Evolutionary conservation across 2,329 filamentous ascomycete genomes (phyloP), one percentile per base, ranked within the genome.

Genomic region (Penicillium hesseltinei): DNA sequence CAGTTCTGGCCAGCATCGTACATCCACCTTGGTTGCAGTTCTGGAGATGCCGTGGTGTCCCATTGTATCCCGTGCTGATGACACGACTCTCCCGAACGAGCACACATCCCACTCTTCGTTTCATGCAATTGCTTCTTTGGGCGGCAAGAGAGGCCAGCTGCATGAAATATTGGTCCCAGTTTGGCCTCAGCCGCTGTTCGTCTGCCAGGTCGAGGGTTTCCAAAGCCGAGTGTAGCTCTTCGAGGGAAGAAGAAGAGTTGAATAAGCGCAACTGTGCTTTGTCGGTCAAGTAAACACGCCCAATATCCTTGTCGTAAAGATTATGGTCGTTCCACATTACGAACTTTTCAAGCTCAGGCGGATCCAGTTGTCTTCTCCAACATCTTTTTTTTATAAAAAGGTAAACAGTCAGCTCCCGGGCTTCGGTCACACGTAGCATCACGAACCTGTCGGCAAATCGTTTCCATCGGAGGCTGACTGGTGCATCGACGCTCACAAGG

Each of bases 111-210:
- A 99, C 94, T 63, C 93, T 87, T 31, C 94, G 84, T 78, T 97
- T 97, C 94, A 99, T 99, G 80, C 94, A 99, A 75, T 99, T 99
- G 71, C 88, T 91, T 62, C 94, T 85, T 66, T 91, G 89, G 0
- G 93, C 90, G 8, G 94, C 94, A 47, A 99, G 85, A 35, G 90
- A 91, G 5, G 94, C 92, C n/a, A 99, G 81, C 40, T 90, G 86
- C 94, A 99, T 99, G 72, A 99, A 99, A 78, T 99, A 99, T 68
- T 90, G 88, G 75, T 99, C 94, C 94, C 94, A 99, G 48, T 85
- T 88, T 0, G 94, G 94, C 1, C 94, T 86, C 36, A 99, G 81
- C 2, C 94, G 88, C 66, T 89, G 84, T 35, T 88, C 83, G 69
- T 94, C 87, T 2, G 88, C 82, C 27, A 99, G 84, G 71, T 96